phyloP scores from a whole-genome alignment of 805 yeast genomes.

The Saccharomyces jurei region DNA sequence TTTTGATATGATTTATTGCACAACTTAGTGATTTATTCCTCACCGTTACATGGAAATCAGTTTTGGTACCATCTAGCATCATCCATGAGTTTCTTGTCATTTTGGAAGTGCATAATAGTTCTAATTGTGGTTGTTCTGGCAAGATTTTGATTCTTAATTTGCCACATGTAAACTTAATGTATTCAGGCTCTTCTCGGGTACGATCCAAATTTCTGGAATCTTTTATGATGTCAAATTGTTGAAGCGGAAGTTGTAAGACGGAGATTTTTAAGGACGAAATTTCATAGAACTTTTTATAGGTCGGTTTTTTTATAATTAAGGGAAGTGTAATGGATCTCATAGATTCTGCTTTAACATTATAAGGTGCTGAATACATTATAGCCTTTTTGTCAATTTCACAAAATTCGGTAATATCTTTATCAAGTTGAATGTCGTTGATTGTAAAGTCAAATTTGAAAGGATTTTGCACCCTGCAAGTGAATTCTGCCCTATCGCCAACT shows the following conservation, averaged over 20 bases:
- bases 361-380: constrained; percentile 16
- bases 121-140: constrained; percentile 27
- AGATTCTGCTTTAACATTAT: constrained; percentile 34
- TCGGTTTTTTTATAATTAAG: constrained; percentile 12
- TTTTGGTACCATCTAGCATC: constrained; percentile 28
- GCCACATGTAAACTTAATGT: constrained; percentile 6
- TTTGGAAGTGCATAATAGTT: constrained; percentile 18
- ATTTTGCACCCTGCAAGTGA: constrained; percentile 56
- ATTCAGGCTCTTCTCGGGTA: not conserved
- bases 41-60: constrained; percentile 13
- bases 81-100: constrained; percentile 22
- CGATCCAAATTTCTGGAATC: too few relatives aligned
- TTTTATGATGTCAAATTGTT: constrained; percentile 11
- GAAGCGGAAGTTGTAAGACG: constrained; percentile 16
- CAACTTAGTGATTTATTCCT: constrained; percentile 24
- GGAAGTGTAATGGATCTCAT: constrained; percentile 30
- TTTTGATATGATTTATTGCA: constrained; percentile 18
- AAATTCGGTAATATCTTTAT: constrained; percentile 24
- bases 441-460: constrained; percentile 72
- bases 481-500: constrained; percentile 57
- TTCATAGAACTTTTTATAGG: constrained; percentile 6
- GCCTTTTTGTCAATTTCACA: constrained; percentile 14
- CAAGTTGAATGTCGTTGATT: constrained; percentile 41
- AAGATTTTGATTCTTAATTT: constrained; percentile 14
- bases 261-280: constrained; percentile 17